Evolutionary conservation across 208 protist genomes (phyloP).

Genomic region (Crithidia fasciculata): DNA sequence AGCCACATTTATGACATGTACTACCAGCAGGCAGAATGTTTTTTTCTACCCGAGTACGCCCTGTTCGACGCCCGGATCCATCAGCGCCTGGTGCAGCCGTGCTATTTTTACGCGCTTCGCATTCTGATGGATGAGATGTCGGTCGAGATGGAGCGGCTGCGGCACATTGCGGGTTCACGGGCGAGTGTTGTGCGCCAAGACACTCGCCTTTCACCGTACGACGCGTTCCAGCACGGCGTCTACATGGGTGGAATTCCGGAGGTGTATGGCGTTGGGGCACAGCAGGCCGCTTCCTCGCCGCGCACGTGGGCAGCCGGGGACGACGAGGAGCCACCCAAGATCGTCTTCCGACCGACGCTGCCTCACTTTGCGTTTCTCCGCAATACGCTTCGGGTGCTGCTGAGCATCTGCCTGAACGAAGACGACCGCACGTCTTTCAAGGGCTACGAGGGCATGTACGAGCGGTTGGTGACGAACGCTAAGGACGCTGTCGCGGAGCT

Average conservation of each 20-base stretch:
- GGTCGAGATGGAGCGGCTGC: conserved; percentile 58
- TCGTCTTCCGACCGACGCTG: conserved; percentile 78
- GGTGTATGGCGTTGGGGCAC: conserved; percentile 1
- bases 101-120: conserved; percentile 62
- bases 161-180: conserved; percentile 33
- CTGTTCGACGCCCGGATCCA: conserved; percentile 64
- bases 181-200: conserved; percentile 13
- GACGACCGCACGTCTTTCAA: conserved; percentile 68
- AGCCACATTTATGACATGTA: conserved; percentile 62
- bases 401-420: conserved; percentile 69
- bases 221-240: conserved; percentile 32
- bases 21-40: conserved; percentile 56
- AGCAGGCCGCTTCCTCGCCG: background rate
- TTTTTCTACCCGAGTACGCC: conserved; percentile 71
- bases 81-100: conserved; percentile 54
- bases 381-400: conserved; percentile 62
- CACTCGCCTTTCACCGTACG: conserved; percentile 31
- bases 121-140: conserved; percentile 59
- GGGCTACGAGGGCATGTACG: conserved; percentile 61
- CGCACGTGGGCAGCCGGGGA: conserved; percentile 6
- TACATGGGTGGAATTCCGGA: conserved; percentile 14
- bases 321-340: conserved; percentile 26
- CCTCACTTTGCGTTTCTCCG: conserved; percentile 68
- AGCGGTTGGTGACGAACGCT: conserved; percentile 37
- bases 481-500: conserved; percentile 46